phyloP scores from a whole-genome alignment of 768 basidiomycete genomes.

The Tulasnella sp. region DNA sequence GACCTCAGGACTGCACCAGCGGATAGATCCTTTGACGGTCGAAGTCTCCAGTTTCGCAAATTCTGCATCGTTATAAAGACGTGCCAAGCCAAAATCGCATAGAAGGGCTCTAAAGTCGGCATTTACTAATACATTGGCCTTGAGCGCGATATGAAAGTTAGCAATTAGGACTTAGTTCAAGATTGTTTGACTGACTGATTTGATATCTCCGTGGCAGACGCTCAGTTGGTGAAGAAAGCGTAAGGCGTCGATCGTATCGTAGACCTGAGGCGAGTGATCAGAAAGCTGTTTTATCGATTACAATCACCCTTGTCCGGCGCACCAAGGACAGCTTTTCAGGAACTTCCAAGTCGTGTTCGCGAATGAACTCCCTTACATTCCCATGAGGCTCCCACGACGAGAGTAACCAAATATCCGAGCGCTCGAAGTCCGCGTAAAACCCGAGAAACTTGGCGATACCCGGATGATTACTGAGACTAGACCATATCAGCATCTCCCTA shows the following conservation, averaged over 20 bases:
- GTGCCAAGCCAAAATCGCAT: neutral
- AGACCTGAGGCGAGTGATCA: neutral
- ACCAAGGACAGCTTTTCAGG: neutral
- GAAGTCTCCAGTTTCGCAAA: constrained; percentile 5
- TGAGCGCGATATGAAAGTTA: neutral
- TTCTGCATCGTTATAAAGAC: neutral
- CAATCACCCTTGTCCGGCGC: neutral
- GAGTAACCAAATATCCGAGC: neutral
- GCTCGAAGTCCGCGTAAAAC: neutral
- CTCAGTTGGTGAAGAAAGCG: neutral
- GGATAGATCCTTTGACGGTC: neutral
- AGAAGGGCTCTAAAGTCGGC: neutral
- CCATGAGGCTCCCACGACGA: neutral
- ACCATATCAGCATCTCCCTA: constrained; percentile 3
- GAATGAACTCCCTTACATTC: neutral
- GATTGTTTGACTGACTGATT: neutral
- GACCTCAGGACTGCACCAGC: constrained; percentile 2
- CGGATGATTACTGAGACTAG: neutral
- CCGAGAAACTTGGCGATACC: constrained; percentile 1
- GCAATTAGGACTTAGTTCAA: neutral
- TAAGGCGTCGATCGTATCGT: neutral
- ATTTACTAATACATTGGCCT: neutral
- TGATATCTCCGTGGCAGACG: neutral
- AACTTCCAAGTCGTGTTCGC: neutral
- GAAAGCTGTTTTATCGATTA: neutral